Evolutionary conservation across 2,329 filamentous ascomycete species (phyloP), one percentile per base, ranked within the genome.

Genomic region (Zasmidium angulare): DNA sequence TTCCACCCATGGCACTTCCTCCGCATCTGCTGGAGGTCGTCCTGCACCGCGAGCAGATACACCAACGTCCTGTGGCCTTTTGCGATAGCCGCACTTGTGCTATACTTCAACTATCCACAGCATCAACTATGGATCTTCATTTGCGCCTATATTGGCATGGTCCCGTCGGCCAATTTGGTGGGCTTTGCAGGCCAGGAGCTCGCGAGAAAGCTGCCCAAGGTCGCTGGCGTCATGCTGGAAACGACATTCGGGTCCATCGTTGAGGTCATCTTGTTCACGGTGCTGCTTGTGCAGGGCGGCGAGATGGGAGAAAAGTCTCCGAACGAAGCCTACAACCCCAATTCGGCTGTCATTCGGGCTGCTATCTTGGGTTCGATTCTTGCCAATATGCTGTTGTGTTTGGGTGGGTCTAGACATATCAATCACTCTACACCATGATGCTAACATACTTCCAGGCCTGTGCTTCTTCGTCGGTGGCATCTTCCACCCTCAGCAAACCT

Each of bases 281-380:
- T 92, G 1, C 77, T 96, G 46, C 80, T 93, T 43, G 73, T 75
- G 59, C 52, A 63, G 48, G 63, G 62, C 9, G 55, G 51, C 14
- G 56, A 54, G 10, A 1, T 4, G 12, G 14, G 20, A 50, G 21
- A 50, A 22, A n/a, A n/a, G n/a, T n/a, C n/a, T n/a, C n/a, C n/a
- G n/a, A n/a, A n/a, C n/a, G n/a, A n/a, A n/a, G n/a, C n/a, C n/a
- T n/a, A n/a, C n/a, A 56, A 64, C 12, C 46, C 60, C 1, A 80
- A 79, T 21, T 62, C 72, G 7, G 59, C 63, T n/a, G 88, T 95
- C 66, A 90, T 95, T 67, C 86, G 90, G 70, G 89, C 89, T 52
- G 91, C 91, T 19, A 92, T 96, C 60, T 77, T 96, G 0, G 91
- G 91, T 19, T 93, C 89, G 0, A 88, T 96, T 46, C 75, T 96